Percentiles rank a stretch among this genome's conserved stretches.
Evolutionary conservation across 495 filamentous ascomycete genomes (phyloP).

Genomic region (Amorphotheca resinae): DNA sequence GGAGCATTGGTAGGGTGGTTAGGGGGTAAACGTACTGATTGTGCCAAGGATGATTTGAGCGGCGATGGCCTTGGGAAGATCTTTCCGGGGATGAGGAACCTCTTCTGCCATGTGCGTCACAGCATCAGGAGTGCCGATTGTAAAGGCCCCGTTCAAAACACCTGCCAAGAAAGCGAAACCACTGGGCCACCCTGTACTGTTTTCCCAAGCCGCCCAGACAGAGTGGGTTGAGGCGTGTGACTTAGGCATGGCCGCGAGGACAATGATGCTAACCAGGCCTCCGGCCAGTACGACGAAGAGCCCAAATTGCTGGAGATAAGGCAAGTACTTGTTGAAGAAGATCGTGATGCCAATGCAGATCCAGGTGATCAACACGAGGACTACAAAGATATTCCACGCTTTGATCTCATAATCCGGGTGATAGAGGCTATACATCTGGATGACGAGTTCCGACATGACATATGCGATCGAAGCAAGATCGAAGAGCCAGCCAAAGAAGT

Average conservation of each 20-base stretch:
- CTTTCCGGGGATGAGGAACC: slow-evolving; percentile 49
- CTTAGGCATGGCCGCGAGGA: slow-evolving; percentile 62
- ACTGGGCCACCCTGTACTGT: slow-evolving; percentile 52
- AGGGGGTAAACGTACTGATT: slow-evolving; percentile 27
- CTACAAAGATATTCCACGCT: slow-evolving; percentile 67
- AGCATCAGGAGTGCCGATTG: slow-evolving; percentile 69
- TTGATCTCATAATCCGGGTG: slow-evolving; percentile 49
- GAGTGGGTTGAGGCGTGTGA: slow-evolving; percentile 41
- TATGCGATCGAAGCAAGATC: slow-evolving; percentile 50
- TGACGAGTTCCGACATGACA: slow-evolving; percentile 55
- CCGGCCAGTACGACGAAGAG: slow-evolving; percentile 58
- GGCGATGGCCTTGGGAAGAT: slow-evolving; percentile 51
- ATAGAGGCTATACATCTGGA: slow-evolving; percentile 59
- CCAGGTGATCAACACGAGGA: slow-evolving; percentile 57
- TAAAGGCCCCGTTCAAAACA: slow-evolving; percentile 74
- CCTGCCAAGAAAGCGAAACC: slow-evolving; percentile 73
- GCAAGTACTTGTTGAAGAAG: slow-evolving; percentile 58
- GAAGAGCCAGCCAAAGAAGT: slow-evolving; percentile 70
- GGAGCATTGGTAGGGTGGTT: no score
- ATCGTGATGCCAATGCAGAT: slow-evolving; percentile 48
- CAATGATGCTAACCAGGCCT: slow-evolving; percentile 56
- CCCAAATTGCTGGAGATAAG: slow-evolving; percentile 54
- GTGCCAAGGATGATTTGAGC: slow-evolving; percentile 47
- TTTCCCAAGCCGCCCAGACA: slow-evolving; percentile 54
- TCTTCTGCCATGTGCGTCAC: slow-evolving; percentile 76